A percentile compares a stretch with the other conserved stretches of the same genome.
Conservation (phyloP, 2,329 filamentous ascomycete species). For the Blastomyces parvus region DNA sequence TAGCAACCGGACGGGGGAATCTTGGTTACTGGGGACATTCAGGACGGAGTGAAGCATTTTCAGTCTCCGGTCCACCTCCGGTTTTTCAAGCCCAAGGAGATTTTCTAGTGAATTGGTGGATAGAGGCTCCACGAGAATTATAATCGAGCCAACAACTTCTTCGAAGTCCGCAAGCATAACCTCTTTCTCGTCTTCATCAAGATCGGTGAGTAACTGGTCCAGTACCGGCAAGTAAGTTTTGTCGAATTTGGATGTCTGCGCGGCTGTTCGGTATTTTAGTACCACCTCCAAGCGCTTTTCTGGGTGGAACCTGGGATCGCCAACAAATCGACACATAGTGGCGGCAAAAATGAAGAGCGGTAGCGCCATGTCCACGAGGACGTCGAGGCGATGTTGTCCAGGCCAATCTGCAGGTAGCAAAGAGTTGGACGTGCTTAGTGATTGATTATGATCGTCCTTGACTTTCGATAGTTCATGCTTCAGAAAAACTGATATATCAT, state of each 20-base stretch:
- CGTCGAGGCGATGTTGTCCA: conserved; percentile 15
- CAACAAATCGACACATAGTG: conserved; percentile 22
- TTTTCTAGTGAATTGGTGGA: conserved; percentile 14
- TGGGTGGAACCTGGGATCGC: conserved; percentile 15
- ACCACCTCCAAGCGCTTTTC: conserved; percentile 12
- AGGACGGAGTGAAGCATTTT: conserved; percentile 19
- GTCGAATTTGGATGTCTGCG: conserved; percentile 18
- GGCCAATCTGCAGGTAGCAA: conserved; percentile 19
- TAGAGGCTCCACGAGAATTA: conserved; percentile 19
- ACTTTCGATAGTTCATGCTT: conserved; percentile 16
- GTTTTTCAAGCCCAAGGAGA: conserved; percentile 11
- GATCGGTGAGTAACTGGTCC: conserved; percentile 14
- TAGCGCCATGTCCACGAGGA: conserved; percentile 22
- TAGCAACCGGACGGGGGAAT: conserved; percentile 16
- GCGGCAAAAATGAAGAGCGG: conserved; percentile 25
- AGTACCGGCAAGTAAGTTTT: conserved; percentile 23
- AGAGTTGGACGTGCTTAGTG: background rate
- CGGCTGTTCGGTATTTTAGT: conserved; percentile 12
- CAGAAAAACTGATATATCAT: conserved; percentile 20
- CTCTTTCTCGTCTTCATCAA: conserved; percentile 12
- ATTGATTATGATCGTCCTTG: conserved; percentile 4
- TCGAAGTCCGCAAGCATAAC: conserved; percentile 16
- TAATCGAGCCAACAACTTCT: conserved; percentile 20
- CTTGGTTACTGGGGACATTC: conserved; percentile 10
- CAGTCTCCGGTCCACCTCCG: conserved; percentile 11